Evolutionary conservation across 108 stramenopile genomes (phyloP), one percentile per base, ranked within the genome.

Genomic region (Cyclostephanos invisitatus): DNA sequence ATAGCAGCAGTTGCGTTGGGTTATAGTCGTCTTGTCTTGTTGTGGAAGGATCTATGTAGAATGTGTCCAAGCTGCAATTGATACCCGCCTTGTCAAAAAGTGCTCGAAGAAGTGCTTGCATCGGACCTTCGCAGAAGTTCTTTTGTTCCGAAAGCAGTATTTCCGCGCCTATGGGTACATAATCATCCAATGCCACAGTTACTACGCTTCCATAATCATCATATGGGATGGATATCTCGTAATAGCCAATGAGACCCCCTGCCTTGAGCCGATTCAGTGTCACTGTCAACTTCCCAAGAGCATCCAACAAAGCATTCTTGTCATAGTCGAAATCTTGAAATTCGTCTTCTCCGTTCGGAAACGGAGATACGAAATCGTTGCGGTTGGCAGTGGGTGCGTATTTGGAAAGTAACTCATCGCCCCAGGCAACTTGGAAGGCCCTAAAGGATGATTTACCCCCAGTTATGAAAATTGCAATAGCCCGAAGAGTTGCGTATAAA

Each of bases 141-240:
- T 67, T 78, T 66, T 84, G 83, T 61, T 87, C 87, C n/a, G 67
- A 58, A 14, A 85, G 61, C 2, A 87, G 62, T 32, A 85, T 82
- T 60, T 87, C 79, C 32, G 82, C 72, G 2, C 80, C 75, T 22
- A 87, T 72, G 9, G 76, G 72, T 40, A 74, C 69, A 69, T 85
- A 77, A 48, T 87, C 85, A 57, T 87, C 87, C 37, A 85, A 62
- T 2, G 87, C 87, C 55, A 85, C 74, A 0, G 87, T 87, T 0
- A 87, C 87, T 14, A 87, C 87, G 55, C 73, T 76, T 0, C 87
- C 84, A 72, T 83, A 87, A 58, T 87, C 87, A 74, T 87, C 87
- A 32, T 84, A 80, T 29, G 87, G 87, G 22, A 87, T 83, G 0
- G 75, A 74, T 21, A 87, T 75, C 68, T 87, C 87, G 42, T 61